Evolutionary conservation across 345 rosid genomes (phyloP), one percentile per base, ranked within the genome.

Genomic region (Syzygium aqueum): DNA sequence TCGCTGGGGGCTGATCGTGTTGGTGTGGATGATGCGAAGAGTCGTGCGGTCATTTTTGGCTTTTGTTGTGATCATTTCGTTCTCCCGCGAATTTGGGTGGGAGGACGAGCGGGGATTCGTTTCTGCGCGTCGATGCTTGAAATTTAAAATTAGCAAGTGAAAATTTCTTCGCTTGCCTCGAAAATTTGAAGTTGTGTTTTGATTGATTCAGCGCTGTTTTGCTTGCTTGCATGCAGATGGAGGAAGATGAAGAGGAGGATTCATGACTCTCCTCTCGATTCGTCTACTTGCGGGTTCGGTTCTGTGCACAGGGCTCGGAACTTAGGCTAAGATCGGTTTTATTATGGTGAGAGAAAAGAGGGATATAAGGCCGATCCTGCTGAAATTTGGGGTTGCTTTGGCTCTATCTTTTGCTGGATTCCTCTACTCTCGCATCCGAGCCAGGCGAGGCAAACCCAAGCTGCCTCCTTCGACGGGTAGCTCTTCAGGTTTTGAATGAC

Each of bases 371-470:
- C 90, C 94, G n/a, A 25, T 94, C 78, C 86, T 95, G 85, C 57
- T 95, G 85, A 92, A 93, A 88, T 43, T 96, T 85, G 99, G 99
- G 85, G 93, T 94, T 52, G 99, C 94, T 54, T 53, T 97, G 4
- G 93, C 95, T 37, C 88, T 97, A 53, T 95, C 98, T 82, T 87
- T 95, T 51, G 97, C 97, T n/a, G 98, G 96, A 43, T 89, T 96
- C 87, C 85, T 96, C 86, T 92, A 85, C 91, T 91, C 96, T 85
- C 94, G 96, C 53, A 84, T 93, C 78, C 93, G 90, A 87, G 84
- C 61, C 37, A 89, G 89, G 83, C 91, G 91, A 87, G 84, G 40
- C 59, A 90, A 90, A 61, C 92, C 94, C 23, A 77, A 88, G 86
- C 87, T 90, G 89, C 92, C 91, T 84, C 90, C 92, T 86, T 59